Evolutionary conservation across 257 asterid species (phyloP).

Genomic region (Ocimum tenuiflorum): DNA sequence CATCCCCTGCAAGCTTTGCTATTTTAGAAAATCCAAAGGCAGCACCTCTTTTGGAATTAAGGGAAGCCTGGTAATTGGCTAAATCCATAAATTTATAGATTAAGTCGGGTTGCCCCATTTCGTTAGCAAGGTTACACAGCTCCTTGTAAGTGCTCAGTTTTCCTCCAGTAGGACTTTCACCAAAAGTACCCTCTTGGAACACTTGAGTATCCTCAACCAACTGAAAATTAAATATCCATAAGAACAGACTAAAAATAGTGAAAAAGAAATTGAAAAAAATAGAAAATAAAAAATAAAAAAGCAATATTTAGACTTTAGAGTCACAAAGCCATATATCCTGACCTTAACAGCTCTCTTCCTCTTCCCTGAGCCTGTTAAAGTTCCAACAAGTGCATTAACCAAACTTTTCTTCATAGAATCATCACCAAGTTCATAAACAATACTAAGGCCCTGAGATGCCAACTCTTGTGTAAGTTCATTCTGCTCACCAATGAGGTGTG

Average conservation of each 20-base stretch:
- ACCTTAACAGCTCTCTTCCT: constrained; percentile 96
- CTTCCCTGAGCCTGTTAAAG: constrained; percentile 97
- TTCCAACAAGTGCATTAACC: constrained; percentile 94
- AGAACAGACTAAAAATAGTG: constrained; percentile 9
- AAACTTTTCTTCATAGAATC: constrained; percentile 76
- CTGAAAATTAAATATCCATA: constrained; percentile 37
- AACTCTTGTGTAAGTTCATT: constrained; percentile 92
- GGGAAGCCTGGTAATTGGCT: constrained; percentile 91
- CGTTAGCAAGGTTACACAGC: constrained; percentile 90
- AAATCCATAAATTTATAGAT: constrained; percentile 96
- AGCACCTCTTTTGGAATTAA: constrained; percentile 94
- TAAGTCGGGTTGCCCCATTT: constrained; percentile 98
- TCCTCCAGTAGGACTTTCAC: constrained; percentile 95
- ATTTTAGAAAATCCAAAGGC: constrained; percentile 99
- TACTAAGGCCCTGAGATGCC: constrained; percentile 98
- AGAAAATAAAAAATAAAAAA: constrained; percentile 16
- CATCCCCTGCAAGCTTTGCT: constrained; percentile 97
- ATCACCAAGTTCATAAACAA: constrained; percentile 94
- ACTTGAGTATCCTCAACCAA: constrained; percentile 89
- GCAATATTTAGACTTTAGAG: constrained; percentile 9
- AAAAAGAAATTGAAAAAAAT: neutral
- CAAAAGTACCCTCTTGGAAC: constrained; percentile 82
- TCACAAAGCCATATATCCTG: constrained; percentile 19
- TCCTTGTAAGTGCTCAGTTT: constrained; percentile 95
- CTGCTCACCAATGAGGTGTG: constrained; percentile 87